Evolutionary conservation across 306 rosid genomes (phyloP).

Genomic region (Lupinus albus): DNA sequence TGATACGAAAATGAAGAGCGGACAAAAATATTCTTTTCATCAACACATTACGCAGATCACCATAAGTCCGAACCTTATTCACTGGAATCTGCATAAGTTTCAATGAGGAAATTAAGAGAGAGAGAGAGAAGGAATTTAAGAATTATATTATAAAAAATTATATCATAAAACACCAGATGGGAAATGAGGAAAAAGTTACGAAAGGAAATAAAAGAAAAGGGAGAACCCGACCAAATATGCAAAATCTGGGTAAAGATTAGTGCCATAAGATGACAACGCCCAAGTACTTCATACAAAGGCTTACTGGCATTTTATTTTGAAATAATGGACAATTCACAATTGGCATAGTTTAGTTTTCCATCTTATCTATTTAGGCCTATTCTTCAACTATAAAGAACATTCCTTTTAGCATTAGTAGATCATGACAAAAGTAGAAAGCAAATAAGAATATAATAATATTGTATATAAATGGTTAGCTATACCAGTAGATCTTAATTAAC

Average conservation of each 20-base stretch:
- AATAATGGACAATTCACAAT: neutral
- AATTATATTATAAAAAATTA: conserved; percentile 19
- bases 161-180: neutral
- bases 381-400: conserved; percentile 7
- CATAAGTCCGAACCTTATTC: conserved; percentile 76
- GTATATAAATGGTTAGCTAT: conserved; percentile 20
- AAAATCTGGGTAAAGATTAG: neutral
- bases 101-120: conserved; percentile 17
- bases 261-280: neutral
- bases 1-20: conserved; percentile 95
- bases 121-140: neutral
- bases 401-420: conserved; percentile 1
- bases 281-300: neutral
- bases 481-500: conserved; percentile 28
- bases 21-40: conserved; percentile 99
- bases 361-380: neutral
- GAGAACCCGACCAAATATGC: conserved; percentile 10
- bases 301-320: neutral
- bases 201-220: conserved; percentile 28
- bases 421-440: conserved; percentile 23
- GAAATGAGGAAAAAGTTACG: neutral
- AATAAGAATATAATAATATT: conserved; percentile 1
- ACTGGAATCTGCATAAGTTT: conserved; percentile 84
- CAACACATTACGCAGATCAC: conserved; percentile 88
- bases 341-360: neutral